phyloP scores from a whole-genome alignment of 495 filamentous ascomycete genomes.

The Penicillium nucicola region DNA sequence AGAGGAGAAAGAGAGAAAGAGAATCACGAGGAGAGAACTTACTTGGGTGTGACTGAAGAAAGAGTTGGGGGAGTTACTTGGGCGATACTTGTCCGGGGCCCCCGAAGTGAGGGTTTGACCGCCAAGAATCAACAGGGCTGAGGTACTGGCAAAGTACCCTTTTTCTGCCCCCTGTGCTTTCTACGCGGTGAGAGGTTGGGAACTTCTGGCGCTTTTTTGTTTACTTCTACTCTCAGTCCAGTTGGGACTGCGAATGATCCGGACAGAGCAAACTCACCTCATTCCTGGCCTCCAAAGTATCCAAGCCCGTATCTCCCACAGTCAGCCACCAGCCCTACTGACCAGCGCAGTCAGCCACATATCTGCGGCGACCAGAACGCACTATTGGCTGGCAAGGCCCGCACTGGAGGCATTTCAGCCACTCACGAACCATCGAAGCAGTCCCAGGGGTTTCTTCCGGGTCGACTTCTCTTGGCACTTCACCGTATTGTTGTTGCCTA shows the following conservation, averaged over 20 bases:
- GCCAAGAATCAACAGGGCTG: constrained; percentile 8
- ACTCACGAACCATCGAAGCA: constrained; percentile 6
- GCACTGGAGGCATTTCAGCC: constrained; percentile 13
- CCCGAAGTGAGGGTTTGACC: neutral
- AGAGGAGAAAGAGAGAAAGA: constrained; percentile 1
- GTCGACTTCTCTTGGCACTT: constrained; percentile 4
- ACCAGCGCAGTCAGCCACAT: constrained; percentile 20
- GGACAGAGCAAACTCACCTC: no score
- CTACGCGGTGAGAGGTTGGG: neutral
- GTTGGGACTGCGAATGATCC: no score
- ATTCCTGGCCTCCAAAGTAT: no score
- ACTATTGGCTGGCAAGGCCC: constrained; percentile 5
- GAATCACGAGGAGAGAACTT: constrained; percentile 18
- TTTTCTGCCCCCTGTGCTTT: neutral
- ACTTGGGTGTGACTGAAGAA: constrained; percentile 1
- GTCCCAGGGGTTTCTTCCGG: neutral
- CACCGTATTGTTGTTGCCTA: constrained; percentile 25
- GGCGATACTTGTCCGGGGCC: neutral
- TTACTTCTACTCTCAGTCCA: neutral
- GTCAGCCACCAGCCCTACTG: constrained; percentile 29
- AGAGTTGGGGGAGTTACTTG: constrained; percentile 3
- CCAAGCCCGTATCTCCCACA: no score
- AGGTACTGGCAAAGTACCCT: constrained; percentile 5
- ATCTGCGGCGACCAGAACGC: neutral
- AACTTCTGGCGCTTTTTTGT: neutral